Evolutionary conservation across 192 early-diverging fungal species (phyloP).

Genomic region (Coemansia sp.): DNA sequence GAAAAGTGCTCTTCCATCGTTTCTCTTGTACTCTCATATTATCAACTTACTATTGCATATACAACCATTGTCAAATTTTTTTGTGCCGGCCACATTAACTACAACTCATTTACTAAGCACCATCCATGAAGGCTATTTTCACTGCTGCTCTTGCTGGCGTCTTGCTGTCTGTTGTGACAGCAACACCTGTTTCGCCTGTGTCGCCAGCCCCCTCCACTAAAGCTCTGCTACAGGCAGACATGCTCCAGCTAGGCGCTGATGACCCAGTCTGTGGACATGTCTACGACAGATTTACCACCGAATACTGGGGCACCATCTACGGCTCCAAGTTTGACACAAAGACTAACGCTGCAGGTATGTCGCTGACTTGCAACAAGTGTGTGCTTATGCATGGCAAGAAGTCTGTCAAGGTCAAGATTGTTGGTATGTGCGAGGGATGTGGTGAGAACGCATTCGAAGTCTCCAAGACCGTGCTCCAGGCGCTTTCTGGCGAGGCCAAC

Average conservation of each 20-base stretch:
- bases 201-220: background rate
- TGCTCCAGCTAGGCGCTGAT: constrained; percentile 9
- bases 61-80: background rate
- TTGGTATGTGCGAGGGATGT: constrained; percentile 12
- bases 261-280: constrained; percentile 2
- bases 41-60: background rate
- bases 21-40: background rate
- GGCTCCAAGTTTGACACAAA: constrained; percentile 8
- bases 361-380: constrained; percentile 13
- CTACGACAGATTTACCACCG: background rate
- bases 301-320: constrained; percentile 2
- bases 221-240: background rate
- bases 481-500: background rate
- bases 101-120: background rate
- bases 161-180: background rate
- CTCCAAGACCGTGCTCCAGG: background rate
- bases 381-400: constrained; percentile 10
- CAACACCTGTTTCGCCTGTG: background rate
- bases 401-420: constrained; percentile 6
- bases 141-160: background rate
- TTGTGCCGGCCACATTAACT: constrained; percentile 19
- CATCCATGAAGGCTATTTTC: constrained; percentile 9
- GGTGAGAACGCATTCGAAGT: constrained; percentile 5
- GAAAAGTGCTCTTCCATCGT: background rate
- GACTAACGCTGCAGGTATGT: background rate